Evolutionary conservation across 805 yeast genomes (phyloP).

Genomic region (Brettanomyces bruxellensis): DNA sequence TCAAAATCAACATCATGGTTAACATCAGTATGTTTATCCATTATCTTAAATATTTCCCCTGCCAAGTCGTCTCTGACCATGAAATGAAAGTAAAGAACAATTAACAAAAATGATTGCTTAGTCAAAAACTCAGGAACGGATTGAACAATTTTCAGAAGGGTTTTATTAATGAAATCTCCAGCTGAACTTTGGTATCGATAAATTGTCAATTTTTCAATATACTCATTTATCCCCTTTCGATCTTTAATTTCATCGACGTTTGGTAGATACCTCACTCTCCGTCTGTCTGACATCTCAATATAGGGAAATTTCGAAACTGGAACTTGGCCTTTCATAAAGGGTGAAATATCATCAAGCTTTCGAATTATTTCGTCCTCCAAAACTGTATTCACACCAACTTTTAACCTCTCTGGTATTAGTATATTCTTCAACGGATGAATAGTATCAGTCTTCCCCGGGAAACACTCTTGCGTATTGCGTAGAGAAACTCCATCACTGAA

Average conservation of each 20-base stretch:
- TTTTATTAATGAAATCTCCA: conserved; percentile 7
- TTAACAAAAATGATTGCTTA: conserved; percentile 12
- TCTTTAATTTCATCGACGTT: conserved; percentile 6
- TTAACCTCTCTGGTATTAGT: too few relatives aligned
- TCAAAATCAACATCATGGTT: conserved; percentile 21
- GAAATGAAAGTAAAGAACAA: conserved; percentile 14
- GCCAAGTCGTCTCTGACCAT: conserved; percentile 9
- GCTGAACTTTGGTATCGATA: conserved; percentile 10
- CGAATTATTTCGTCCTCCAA: too few relatives aligned
- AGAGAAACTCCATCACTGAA: too few relatives aligned
- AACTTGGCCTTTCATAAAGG: neutral
- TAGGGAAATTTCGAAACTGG: conserved; percentile 11
- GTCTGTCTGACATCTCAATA: conserved; percentile 13
- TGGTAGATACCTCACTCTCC: conserved; percentile 11
- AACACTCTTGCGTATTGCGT: too few relatives aligned
- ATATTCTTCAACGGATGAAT: too few relatives aligned
- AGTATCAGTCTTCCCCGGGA: too few relatives aligned
- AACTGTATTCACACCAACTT: too few relatives aligned
- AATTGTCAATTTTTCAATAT: conserved; percentile 11
- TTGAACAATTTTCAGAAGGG: conserved; percentile 8
- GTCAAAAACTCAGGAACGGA: conserved; percentile 9
- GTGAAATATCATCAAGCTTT: too few relatives aligned
- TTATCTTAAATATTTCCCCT: conserved; percentile 11
- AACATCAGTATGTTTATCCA: conserved; percentile 13
- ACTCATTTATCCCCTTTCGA: conserved; percentile 8